phyloP scores from a whole-genome alignment of 306 rosid genomes.

The Oxytropis ochrocephala region DNA sequence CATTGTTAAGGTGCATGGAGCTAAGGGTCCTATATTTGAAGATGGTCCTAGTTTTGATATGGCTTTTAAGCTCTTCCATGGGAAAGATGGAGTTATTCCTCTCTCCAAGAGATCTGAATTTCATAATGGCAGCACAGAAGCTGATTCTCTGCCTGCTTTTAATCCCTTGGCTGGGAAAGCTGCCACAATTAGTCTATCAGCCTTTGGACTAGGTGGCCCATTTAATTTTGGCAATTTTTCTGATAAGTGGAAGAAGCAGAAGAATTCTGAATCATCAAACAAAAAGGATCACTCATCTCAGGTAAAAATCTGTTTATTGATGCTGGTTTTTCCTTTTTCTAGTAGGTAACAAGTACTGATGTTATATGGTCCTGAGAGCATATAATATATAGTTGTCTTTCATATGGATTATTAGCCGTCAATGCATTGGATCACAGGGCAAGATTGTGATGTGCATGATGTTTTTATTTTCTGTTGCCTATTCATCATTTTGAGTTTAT shows the following conservation, averaged over 20 bases:
- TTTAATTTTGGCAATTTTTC: conserved; percentile 61
- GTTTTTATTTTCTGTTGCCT: neutral
- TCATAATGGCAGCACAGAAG: conserved; percentile 20
- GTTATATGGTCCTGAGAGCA: neutral
- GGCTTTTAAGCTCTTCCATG: conserved; percentile 78
- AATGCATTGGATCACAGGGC: neutral
- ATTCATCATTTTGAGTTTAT: neutral
- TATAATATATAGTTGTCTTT: neutral
- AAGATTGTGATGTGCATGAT: neutral
- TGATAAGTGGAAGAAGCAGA: conserved; percentile 66
- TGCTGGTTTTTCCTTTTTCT: neutral
- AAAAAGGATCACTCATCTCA: conserved; percentile 44
- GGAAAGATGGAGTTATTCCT: conserved; percentile 76
- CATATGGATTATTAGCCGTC: neutral
- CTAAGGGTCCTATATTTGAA: conserved; percentile 78
- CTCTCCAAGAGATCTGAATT: conserved; percentile 43
- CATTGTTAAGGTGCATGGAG: conserved; percentile 33
- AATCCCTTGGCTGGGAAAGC: conserved; percentile 68
- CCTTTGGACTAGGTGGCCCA: conserved; percentile 64
- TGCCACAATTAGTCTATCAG: conserved; percentile 70
- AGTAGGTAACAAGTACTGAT: neutral
- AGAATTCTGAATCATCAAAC: conserved; percentile 43
- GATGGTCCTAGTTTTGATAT: conserved; percentile 69
- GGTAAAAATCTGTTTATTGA: conserved; percentile 31
- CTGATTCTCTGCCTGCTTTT: conserved; percentile 44